Percentiles rank a stretch among this genome's conserved stretches.
Conservation (phyloP, 495 filamentous ascomycete species). For the Penicillium lividum region DNA sequence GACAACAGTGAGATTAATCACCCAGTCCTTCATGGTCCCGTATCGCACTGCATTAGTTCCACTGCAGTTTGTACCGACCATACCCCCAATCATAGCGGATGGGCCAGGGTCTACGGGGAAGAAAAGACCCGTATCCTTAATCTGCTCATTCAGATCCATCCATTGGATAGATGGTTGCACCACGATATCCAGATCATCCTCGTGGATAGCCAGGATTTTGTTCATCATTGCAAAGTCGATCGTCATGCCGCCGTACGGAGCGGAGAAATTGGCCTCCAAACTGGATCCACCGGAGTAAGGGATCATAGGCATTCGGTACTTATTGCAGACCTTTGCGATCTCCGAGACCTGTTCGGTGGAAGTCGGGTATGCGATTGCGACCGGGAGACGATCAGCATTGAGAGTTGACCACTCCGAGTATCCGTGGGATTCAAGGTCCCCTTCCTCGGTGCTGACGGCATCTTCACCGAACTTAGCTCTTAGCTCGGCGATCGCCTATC, state of each 20-base stretch:
- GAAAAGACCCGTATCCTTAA: conserved; percentile 77
- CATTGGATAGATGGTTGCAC: conserved; percentile 91
- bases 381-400: conserved; percentile 74
- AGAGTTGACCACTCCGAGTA: conserved; percentile 88
- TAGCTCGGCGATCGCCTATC: conserved; percentile 9
- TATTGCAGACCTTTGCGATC: conserved; percentile 79
- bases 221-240: conserved; percentile 91
- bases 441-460: conserved; percentile 56
- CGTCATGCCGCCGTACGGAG: conserved; percentile 80
- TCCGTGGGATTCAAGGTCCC: conserved; percentile 77
- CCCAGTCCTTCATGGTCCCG: conserved; percentile 97
- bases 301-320: conserved; percentile 79
- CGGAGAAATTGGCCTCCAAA: conserved; percentile 86
- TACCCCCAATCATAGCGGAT: conserved; percentile 83
- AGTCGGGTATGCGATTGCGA: conserved; percentile 79
- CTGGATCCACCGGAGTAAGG: conserved; percentile 87
- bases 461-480: conserved; percentile 17
- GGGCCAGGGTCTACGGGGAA: conserved; percentile 83
- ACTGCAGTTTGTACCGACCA: conserved; percentile 92
- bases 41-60: conserved; percentile 94
- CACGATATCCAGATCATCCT: conserved; percentile 87
- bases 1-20: conserved; percentile 85
- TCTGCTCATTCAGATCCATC: conserved; percentile 77
- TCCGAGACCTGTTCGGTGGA: conserved; percentile 77
- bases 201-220: conserved; percentile 72